A percentile compares a stretch with the other conserved stretches of the same genome.
These are phyloP conservation scores for Pulicaria dysenterica DNA, from an alignment of 129 eudicot species.

Conservation along the genomic window DNA sequence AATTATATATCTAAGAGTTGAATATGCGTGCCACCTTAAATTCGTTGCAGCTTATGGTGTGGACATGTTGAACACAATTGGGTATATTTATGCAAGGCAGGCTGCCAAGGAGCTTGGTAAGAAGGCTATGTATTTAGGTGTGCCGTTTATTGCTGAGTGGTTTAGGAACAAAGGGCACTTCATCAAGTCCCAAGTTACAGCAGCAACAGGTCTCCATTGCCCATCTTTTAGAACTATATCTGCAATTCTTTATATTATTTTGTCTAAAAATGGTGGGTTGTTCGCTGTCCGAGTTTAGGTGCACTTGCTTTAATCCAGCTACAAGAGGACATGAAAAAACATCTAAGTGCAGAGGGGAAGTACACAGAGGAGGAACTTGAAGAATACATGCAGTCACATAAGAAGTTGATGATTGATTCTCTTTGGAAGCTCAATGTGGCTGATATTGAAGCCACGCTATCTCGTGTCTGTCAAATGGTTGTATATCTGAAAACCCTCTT, in stretches of 20 bases:
- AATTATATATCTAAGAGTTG: constrained; percentile 8
- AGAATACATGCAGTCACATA: constrained; percentile 87
- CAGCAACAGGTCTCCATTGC: constrained; percentile 71
- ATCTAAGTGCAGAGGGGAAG: constrained; percentile 81
- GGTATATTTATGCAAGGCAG: constrained; percentile 88
- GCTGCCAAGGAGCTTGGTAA: constrained; percentile 97
- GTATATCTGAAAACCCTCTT: constrained; percentile 1
- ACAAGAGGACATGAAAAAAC: constrained; percentile 93
- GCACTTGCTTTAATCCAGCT: constrained; percentile 95
- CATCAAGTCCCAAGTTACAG: constrained; percentile 95
- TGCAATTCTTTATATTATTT: not conserved
- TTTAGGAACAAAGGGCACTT: constrained; percentile 95
- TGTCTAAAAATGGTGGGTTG: not conserved
- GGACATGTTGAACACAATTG: constrained; percentile 95
- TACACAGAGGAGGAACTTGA: constrained; percentile 84
- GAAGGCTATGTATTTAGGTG: constrained; percentile 80
- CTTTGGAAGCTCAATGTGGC: constrained; percentile 98
- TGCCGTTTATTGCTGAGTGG: constrained; percentile 98
- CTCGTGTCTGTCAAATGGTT: constrained; percentile 94
- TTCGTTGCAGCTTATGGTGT: constrained; percentile 82
- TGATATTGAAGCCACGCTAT: constrained; percentile 85
- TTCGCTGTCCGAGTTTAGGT: constrained; percentile 50
- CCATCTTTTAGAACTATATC: not conserved
- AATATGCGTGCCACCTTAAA: constrained; percentile 9
- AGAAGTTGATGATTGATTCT: constrained; percentile 92